A percentile compares a stretch with the other conserved stretches of the same genome.
Conservation (phyloP, 345 rosid species). For the Lagerstroemia speciosa region DNA sequence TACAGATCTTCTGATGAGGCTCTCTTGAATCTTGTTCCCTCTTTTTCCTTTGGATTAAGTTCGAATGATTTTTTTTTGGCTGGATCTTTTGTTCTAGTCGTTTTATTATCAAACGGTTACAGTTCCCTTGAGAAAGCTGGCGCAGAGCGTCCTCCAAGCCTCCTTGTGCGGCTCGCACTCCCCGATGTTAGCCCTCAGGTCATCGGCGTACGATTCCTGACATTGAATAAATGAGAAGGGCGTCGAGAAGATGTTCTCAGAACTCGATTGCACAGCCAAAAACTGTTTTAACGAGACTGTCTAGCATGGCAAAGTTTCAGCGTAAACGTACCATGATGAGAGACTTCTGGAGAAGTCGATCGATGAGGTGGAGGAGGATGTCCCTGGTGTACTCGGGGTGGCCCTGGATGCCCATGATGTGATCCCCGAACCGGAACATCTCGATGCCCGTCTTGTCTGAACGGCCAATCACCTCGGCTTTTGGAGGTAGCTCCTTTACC, state of each 20-base stretch:
- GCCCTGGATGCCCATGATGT: constrained; percentile 71
- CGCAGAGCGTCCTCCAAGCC: constrained; percentile 48
- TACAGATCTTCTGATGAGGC: too few relatives aligned
- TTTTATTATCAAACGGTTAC: too few relatives aligned
- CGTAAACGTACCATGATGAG: constrained; percentile 20
- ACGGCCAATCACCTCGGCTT: constrained; percentile 43
- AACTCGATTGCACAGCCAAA: too few relatives aligned
- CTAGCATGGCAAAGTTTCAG: too few relatives aligned
- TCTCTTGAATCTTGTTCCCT: too few relatives aligned
- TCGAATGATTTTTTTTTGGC: too few relatives aligned
- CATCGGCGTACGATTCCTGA: constrained; percentile 38
- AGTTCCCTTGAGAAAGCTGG: constrained; percentile 47
- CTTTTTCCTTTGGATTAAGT: too few relatives aligned
- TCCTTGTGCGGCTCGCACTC: constrained; percentile 37
- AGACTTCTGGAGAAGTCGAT: constrained; percentile 29
- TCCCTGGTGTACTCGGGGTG: constrained; percentile 61
- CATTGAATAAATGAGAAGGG: background rate
- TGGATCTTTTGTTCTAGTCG: too few relatives aligned
- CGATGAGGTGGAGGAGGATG: constrained; percentile 42
- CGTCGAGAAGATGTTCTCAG: background rate
- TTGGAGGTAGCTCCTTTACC: constrained; percentile 33
- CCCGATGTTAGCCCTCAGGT: constrained; percentile 32
- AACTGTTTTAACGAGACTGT: too few relatives aligned
- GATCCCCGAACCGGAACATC: constrained; percentile 49
- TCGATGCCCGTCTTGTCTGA: constrained; percentile 47